Evolutionary conservation across 108 stramenopile species (phyloP), one percentile per base, ranked within the genome.

Genomic region (Bacterosira constricta): DNA sequence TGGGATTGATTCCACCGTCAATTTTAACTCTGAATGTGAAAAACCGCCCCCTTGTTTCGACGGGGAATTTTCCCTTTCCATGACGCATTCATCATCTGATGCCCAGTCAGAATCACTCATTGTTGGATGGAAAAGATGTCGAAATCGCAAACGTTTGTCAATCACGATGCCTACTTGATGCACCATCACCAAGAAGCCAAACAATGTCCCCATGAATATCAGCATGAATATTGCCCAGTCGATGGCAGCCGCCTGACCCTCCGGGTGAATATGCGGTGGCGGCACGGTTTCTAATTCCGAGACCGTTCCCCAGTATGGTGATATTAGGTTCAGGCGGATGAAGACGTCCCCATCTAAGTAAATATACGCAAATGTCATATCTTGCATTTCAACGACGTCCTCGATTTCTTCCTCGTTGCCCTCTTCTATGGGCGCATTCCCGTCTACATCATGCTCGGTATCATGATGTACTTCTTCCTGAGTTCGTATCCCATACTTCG

Each of bases 261-360:
- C 81, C 11, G 66, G 64, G n/a, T 59, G 60, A 17, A 66, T 27
- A 23, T 64, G 65, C 13, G 81, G 81, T 46, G 63, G 64, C 13
- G 81, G 81, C 17, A 82, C 65, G 31, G 51, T 77, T 62, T 77
- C 64, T 37, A 73, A 47, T 20, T 36, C 56, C 17, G 54, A 21
- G 1, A 51, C 21, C 13, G 76, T 52, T 1, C 70, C 75, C 81
- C 70, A 77, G 60, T 81, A 95, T 3, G 93, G 93, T 20, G 83
- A 71, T 12, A 83, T 79, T 37, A 95, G 73, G 52, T 92, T 86
- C 25, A 95, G 68, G 38, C 81, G 79, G 61, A 85, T 88, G 61
- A 88, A 91, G 20, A 67, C 54, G 9, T 85, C 71, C n/a, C 89
- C 83, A 53, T 95, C 90, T 11, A 83, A 51, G 69, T 88, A 95